Evolutionary conservation across 306 rosid species (phyloP), one percentile per base, ranked within the genome.

Genomic region (Prunus dulcis): DNA sequence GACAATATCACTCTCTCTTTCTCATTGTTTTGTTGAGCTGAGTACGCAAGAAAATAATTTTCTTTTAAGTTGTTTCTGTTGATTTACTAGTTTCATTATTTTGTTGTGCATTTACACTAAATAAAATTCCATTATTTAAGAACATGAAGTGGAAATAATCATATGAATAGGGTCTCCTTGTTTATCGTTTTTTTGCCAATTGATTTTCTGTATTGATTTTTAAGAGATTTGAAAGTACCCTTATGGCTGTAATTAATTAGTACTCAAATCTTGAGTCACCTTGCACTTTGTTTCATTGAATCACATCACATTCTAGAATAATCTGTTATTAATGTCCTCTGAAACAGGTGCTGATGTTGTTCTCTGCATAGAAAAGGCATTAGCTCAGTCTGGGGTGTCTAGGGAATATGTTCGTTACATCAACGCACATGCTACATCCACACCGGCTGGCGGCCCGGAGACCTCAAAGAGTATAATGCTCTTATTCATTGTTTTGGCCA

Each of bases 291-390:
- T 32, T 4, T 32, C 34, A 4, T 32, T 32, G 34, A 32, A 32
- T 32, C 34, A 32, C 34, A 32, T 32, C 34, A 32, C 34, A 32
- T 32, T 32, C 0, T 4, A 32, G 6, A 32, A 4, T 32, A 32
- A 32, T 32, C 34, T 32, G 34, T 32, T 32, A 32, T 32, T 4
- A 32, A 4, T 32, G 34, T 32, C 34, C 6, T 32, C 34, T 32
- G 34, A 4, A 32, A 32, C 34, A 32, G 0, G 34, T 32, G 34
- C 34, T 32, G 34, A 32, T 32, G 34, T 32, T 32, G 23, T 18
- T 62, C 98, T 91, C 57, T 96, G 99, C 91, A 88, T 96, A 41
- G 99, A 96, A 82, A 92, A 81, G 77, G 99, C 99, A 66, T 88
- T 96, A 73, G 81, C 84, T 82, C 88, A 86, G 72, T 82, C 98